Evolutionary conservation across 352 stramenopile species (phyloP).

Genomic region (Sclerospora graminicola): DNA sequence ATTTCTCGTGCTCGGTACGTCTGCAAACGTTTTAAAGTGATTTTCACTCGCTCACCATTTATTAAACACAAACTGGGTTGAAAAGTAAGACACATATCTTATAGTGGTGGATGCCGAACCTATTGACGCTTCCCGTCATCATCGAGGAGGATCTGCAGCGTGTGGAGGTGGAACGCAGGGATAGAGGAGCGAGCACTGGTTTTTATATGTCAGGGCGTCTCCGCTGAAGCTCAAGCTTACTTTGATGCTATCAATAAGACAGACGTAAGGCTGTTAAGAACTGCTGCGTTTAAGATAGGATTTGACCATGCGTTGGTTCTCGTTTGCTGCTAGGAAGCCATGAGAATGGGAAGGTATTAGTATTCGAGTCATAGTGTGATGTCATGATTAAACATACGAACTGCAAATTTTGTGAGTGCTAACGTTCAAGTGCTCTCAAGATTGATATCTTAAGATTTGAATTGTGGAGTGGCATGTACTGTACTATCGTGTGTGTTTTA

Average conservation of each 20-base stretch:
- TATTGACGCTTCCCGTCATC: constrained; percentile 35
- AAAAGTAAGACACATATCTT: constrained; percentile 73
- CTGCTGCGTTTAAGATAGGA: neutral
- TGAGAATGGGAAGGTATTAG: constrained; percentile 73
- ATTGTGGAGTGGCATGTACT: neutral
- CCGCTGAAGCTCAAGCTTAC: constrained; percentile 56
- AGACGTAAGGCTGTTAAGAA: constrained; percentile 40
- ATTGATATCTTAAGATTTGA: constrained; percentile 40
- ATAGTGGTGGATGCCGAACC: constrained; percentile 47
- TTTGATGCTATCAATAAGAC: constrained; percentile 86
- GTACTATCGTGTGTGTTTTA: neutral
- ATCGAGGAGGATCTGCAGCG: constrained; percentile 64
- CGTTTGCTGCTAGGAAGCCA: constrained; percentile 45
- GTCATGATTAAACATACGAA: constrained; percentile 80
- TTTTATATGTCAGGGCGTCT: constrained; percentile 72
- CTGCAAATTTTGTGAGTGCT: constrained; percentile 59
- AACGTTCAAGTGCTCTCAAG: constrained; percentile 67
- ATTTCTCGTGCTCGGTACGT: constrained; percentile 67
- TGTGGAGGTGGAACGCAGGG: constrained; percentile 60
- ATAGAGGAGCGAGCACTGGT: constrained; percentile 57
- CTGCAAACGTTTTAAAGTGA: neutral
- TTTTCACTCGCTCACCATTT: neutral
- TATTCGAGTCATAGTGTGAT: constrained; percentile 80
- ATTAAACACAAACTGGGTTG: constrained; percentile 35
- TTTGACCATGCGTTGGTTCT: constrained; percentile 1